phyloP scores from a whole-genome alignment of 192 early-diverging fungal species.

The Spinellus fusiger region DNA sequence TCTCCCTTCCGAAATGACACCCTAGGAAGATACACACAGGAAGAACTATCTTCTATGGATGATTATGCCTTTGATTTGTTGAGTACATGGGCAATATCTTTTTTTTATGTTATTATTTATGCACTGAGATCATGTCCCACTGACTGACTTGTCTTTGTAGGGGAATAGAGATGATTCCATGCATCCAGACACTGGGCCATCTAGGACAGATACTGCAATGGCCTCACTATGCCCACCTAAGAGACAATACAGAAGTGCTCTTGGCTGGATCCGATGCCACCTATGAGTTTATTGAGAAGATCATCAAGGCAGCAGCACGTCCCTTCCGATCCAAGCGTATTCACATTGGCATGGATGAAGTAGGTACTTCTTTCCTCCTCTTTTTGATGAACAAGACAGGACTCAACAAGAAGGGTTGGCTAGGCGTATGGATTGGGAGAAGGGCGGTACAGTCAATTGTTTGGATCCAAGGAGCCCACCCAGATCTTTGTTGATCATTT shows the following conservation, averaged over 20 bases:
- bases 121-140: background rate
- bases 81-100: background rate
- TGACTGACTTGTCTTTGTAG: conserved; percentile 16
- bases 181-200: conserved; percentile 88
- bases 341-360: conserved; percentile 88
- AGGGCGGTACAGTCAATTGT: conserved; percentile 70
- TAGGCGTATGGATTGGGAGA: conserved; percentile 76
- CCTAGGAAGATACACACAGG: conserved; percentile 57
- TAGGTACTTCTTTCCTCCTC: conserved; percentile 6
- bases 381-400: background rate
- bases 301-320: conserved; percentile 56
- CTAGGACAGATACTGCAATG: conserved; percentile 87
- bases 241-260: conserved; percentile 80
- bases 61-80: conserved; percentile 66
- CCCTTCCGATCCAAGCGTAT: conserved; percentile 75
- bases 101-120: background rate
- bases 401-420: background rate
- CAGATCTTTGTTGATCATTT: conserved; percentile 75
- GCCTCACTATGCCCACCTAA: conserved; percentile 69
- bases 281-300: conserved; percentile 70
- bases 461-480: conserved; percentile 66
- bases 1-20: background rate
- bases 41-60: conserved; percentile 69
- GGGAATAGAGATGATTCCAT: conserved; percentile 83
- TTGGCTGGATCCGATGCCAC: conserved; percentile 67